Percentiles rank a stretch among this genome's conserved stretches.
phyloP scores from a whole-genome alignment of 1,139 yeast species.

The Sporopachydermia cereana region DNA sequence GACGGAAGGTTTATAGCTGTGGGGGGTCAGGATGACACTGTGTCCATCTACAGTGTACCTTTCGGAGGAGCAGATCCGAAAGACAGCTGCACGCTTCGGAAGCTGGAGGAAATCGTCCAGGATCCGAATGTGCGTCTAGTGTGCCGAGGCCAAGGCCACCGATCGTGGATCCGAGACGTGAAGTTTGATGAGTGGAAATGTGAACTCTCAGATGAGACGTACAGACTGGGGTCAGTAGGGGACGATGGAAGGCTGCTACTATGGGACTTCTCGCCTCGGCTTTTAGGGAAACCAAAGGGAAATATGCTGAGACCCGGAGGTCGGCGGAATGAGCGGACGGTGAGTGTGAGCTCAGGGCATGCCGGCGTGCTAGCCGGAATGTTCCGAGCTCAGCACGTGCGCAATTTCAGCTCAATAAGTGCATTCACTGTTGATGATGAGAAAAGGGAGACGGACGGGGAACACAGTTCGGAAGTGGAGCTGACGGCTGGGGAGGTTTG shows the following conservation, averaged over 20 bases:
- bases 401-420: background rate
- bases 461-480: no score
- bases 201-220: slow-evolving; percentile 23
- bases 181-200: slow-evolving; percentile 30
- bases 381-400: background rate
- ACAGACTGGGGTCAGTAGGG: slow-evolving; percentile 56
- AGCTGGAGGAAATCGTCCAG: background rate
- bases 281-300: slow-evolving; percentile 27
- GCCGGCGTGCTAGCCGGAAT: background rate
- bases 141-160: slow-evolving; percentile 48
- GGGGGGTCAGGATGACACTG: slow-evolving; percentile 50
- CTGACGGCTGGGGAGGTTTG: background rate
- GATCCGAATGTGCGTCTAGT: slow-evolving; percentile 3
- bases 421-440: slow-evolving; percentile 2
- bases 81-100: background rate
- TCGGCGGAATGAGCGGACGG: background rate
- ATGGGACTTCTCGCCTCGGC: slow-evolving; percentile 66
- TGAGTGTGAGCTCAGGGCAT: background rate
- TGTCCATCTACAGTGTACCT: slow-evolving; percentile 38
- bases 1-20: slow-evolving; percentile 52
- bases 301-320: background rate
- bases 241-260: slow-evolving; percentile 56
- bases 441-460: background rate
- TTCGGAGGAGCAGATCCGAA: slow-evolving; percentile 2
- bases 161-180: slow-evolving; percentile 48